A percentile compares a stretch with the other conserved stretches of the same genome.
These are phyloP conservation scores for Mucuna pruriens DNA, from an alignment of 306 rosid genomes.

Conservation along the genomic window DNA sequence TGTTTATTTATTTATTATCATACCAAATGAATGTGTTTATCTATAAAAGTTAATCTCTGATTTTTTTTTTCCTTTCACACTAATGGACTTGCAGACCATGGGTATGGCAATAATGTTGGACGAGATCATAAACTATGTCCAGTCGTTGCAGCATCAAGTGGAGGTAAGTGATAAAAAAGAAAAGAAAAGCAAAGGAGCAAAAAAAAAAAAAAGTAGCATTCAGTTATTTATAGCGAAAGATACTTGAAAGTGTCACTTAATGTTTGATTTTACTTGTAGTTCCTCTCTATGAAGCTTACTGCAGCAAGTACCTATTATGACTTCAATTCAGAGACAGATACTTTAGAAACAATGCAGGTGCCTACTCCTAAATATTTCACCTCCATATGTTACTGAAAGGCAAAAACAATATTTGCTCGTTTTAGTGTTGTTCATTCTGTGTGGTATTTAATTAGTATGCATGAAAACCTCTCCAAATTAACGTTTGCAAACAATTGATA, in stretches of 20 bases:
- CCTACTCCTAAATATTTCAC: background rate
- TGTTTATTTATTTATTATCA: background rate
- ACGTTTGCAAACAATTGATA: too few species aligned
- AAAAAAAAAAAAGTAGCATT: background rate
- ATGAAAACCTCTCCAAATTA: background rate
- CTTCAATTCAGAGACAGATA: constrained; percentile 71
- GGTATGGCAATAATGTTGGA: constrained; percentile 96
- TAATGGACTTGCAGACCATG: constrained; percentile 70
- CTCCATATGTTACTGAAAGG: background rate
- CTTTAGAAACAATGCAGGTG: constrained; percentile 69
- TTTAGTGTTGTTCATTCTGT: background rate
- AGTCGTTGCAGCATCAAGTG: constrained; percentile 89
- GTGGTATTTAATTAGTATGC: background rate
- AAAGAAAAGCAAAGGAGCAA: background rate
- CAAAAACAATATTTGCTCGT: background rate
- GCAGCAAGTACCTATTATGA: constrained; percentile 76
- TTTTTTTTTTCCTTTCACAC: background rate
- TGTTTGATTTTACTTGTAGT: constrained; percentile 55
- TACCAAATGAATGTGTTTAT: background rate
- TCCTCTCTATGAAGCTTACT: constrained; percentile 83
- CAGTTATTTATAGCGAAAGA: background rate
- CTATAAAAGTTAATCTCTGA: background rate
- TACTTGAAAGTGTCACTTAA: background rate
- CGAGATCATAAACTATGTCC: constrained; percentile 94
- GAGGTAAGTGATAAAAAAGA: constrained; percentile 57